A percentile compares a stretch with the other conserved stretches of the same genome.
phyloP scores from a whole-genome alignment of 805 yeast genomes.

The Starmerella davenportii region DNA sequence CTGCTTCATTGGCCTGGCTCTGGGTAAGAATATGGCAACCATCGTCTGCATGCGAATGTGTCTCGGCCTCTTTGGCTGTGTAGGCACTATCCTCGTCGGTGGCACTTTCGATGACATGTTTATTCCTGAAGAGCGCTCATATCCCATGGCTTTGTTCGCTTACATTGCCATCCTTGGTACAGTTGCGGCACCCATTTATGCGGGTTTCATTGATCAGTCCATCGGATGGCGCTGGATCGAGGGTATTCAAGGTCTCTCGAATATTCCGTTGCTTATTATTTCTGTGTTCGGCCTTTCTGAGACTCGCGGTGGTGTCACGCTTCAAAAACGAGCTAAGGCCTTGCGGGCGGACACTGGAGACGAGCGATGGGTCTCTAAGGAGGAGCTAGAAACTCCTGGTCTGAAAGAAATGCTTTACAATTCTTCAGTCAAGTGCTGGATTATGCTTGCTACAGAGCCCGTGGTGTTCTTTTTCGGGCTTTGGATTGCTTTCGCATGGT shows the following conservation, averaged over 20 bases:
- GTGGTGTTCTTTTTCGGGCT: constrained; percentile 37
- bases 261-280: constrained; percentile 35
- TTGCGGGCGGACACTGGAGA: constrained; percentile 38
- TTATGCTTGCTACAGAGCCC: constrained; percentile 34
- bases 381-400: constrained; percentile 60
- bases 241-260: constrained; percentile 40
- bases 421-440: constrained; percentile 58
- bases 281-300: constrained; percentile 38
- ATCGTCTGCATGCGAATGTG: constrained; percentile 46
- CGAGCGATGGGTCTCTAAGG: constrained; percentile 30
- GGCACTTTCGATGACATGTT: constrained; percentile 62
- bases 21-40: constrained; percentile 42
- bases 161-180: constrained; percentile 47
- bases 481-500: constrained; percentile 26
- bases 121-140: constrained; percentile 40
- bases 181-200: constrained; percentile 44
- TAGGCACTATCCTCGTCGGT: constrained; percentile 59
- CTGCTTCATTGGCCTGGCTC: constrained; percentile 28
- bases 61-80: constrained; percentile 58
- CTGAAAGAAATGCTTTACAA: constrained; percentile 47
- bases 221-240: constrained; percentile 63
- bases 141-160: constrained; percentile 50
- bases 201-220: constrained; percentile 43
- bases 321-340: constrained; percentile 33
- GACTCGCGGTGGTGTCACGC: constrained; percentile 40